Evolutionary conservation across 495 filamentous ascomycete genomes (phyloP).

Genomic region (Elasticomyces elasticus): DNA sequence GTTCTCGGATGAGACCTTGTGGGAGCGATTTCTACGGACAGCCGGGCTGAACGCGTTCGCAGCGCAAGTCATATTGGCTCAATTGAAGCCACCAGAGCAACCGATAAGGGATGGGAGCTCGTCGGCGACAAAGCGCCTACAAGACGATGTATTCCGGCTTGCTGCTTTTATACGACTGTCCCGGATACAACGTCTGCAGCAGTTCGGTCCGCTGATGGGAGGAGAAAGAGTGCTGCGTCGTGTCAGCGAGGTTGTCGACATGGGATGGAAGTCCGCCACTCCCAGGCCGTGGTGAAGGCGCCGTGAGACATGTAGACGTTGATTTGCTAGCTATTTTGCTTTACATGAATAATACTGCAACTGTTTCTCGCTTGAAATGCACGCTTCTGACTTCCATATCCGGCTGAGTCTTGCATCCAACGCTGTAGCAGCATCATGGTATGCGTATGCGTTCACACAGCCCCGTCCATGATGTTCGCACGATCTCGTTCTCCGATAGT

Average conservation of each 20-base stretch:
- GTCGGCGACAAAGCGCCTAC: background rate
- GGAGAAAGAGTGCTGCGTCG: conserved; percentile 43
- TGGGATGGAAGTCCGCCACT: conserved; percentile 18
- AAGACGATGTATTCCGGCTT: conserved; percentile 36
- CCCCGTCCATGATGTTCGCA: background rate
- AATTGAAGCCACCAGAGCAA: conserved; percentile 32
- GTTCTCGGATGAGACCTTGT: conserved; percentile 38
- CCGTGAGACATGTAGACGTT: background rate
- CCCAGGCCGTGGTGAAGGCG: background rate
- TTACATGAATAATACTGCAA: no score
- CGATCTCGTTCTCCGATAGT: no score
- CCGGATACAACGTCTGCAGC: conserved; percentile 30
- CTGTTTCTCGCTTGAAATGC: no score
- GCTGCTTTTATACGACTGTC: conserved; percentile 50
- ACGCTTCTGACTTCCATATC: background rate
- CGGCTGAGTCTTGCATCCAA: no score
- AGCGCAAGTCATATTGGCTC: conserved; percentile 56
- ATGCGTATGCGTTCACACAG: background rate
- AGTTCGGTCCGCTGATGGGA: conserved; percentile 40
- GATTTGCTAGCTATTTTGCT: no score
- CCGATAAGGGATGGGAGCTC: background rate
- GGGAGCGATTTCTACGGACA: conserved; percentile 65
- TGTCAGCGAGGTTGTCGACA: conserved; percentile 37
- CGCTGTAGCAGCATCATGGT: background rate
- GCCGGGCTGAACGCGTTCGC: conserved; percentile 73